These are phyloP conservation scores for Citrus maxima DNA, from an alignment of 345 rosid genomes.

Conservation along the genomic window DNA sequence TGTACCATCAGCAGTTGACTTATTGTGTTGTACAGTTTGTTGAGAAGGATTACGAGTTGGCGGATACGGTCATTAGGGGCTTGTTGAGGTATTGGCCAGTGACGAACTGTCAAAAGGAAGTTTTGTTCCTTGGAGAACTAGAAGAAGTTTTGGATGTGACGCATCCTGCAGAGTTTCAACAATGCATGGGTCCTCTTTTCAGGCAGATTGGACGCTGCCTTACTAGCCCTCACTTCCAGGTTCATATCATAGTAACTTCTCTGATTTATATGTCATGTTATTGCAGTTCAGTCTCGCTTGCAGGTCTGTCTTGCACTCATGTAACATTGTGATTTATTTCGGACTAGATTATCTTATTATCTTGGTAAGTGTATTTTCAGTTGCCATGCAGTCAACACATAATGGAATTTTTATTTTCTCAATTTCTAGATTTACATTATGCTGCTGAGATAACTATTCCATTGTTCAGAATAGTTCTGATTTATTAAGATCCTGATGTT, in stretches of 20 bases:
- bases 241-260: conserved; percentile 10
- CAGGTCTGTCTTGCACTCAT: not conserved
- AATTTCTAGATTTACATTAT: not conserved
- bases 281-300: not conserved
- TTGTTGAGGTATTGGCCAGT: conserved; percentile 54
- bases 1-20: conserved; percentile 41
- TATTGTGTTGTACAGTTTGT: conserved; percentile 44
- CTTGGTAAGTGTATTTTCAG: not conserved
- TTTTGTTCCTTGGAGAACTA: conserved; percentile 42
- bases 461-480: not conserved
- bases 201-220: conserved; percentile 46
- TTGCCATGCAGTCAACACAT: not conserved
- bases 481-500: not conserved
- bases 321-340: not conserved
- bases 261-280: not conserved
- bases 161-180: conserved; percentile 33
- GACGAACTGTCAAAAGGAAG: conserved; percentile 45
- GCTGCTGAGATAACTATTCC: not conserved
- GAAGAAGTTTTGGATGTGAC: conserved; percentile 47
- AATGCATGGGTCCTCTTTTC: conserved; percentile 41
- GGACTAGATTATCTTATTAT: not conserved
- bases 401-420: no score
- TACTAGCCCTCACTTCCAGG: conserved; percentile 47
- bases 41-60: conserved; percentile 43
- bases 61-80: conserved; percentile 39